These are phyloP conservation scores for Phanerochaete sordida DNA, from an alignment of 768 basidiomycete species.

Conservation along the genomic window DNA sequence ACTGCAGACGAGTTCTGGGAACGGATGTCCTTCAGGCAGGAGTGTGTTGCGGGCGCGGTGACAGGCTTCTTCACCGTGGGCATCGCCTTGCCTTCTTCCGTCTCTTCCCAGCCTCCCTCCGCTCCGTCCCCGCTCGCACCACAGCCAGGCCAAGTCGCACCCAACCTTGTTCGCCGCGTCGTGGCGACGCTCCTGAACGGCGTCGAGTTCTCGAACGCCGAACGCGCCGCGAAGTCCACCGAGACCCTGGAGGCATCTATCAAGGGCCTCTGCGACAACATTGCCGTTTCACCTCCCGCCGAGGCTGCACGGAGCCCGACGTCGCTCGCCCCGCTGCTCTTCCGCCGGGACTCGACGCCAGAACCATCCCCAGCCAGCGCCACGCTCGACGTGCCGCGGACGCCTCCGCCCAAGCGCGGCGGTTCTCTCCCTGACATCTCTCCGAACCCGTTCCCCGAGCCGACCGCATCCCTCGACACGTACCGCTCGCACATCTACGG, in stretches of 20 bases:
- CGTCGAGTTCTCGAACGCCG: constrained; percentile 71
- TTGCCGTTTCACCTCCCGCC: constrained; percentile 23
- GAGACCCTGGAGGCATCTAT: constrained; percentile 68
- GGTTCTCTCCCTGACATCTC: constrained; percentile 42
- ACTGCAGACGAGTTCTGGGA: constrained; percentile 90
- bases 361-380: constrained; percentile 13
- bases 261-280: constrained; percentile 67
- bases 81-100: constrained; percentile 7
- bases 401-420: constrained; percentile 35
- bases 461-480: constrained; percentile 56
- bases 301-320: constrained; percentile 6
- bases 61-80: constrained; percentile 90
- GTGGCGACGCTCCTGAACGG: constrained; percentile 64
- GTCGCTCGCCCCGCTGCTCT: constrained; percentile 9
- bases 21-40: constrained; percentile 93
- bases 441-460: constrained; percentile 67
- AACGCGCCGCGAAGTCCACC: constrained; percentile 64
- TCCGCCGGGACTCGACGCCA: constrained; percentile 17
- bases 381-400: constrained; percentile 47
- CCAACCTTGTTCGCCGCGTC: constrained; percentile 67
- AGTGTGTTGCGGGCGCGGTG: constrained; percentile 85
- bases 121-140: constrained; percentile 44
- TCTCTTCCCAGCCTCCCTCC: constrained; percentile 3
- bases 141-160: constrained; percentile 59
- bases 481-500: constrained; percentile 63